These are phyloP conservation scores for Arctium lappa DNA, from an alignment of 129 eudicot species.

Conservation along the genomic window DNA sequence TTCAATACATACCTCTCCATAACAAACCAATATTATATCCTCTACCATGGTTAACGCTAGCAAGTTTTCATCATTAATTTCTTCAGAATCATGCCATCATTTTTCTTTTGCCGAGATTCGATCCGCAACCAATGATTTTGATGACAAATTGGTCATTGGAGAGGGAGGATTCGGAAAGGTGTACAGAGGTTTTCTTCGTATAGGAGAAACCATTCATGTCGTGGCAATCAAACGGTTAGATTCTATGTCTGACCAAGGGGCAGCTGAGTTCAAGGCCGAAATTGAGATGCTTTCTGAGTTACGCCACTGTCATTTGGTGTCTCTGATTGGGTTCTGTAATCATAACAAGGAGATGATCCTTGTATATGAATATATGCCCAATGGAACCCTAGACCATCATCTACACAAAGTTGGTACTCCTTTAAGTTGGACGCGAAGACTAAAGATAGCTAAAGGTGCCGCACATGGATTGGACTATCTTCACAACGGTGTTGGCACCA, in stretches of 20 bases:
- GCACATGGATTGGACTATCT: conserved; percentile 24
- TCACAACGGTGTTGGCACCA: conserved; percentile 24
- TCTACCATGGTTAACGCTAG: too few species aligned
- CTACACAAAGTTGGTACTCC: conserved; percentile 13
- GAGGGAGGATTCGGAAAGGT: conserved; percentile 24
- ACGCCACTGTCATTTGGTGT: not conserved
- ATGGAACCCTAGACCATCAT: conserved; percentile 42
- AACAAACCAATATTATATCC: too few species aligned
- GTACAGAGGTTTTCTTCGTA: conserved; percentile 8
- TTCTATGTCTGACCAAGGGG: not conserved
- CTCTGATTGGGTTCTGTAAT: not conserved
- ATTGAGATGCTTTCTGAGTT: not conserved
- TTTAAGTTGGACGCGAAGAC: conserved; percentile 17
- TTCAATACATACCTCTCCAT: too few species aligned
- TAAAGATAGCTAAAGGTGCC: conserved; percentile 19
- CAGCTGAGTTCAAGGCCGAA: not conserved
- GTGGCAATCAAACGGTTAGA: conserved; percentile 23
- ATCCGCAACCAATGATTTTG: conserved; percentile 8
- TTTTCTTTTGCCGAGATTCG: conserved; percentile 22
- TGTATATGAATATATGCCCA: conserved; percentile 40
- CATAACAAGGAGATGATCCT: conserved; percentile 34
- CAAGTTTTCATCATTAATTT: not conserved
- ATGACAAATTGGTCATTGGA: conserved; percentile 10
- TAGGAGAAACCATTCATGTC: too few species aligned
- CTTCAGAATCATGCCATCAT: not conserved